Evolutionary conservation across 2,329 filamentous ascomycete species (phyloP).

Genomic region (Botrytis byssoidea): DNA sequence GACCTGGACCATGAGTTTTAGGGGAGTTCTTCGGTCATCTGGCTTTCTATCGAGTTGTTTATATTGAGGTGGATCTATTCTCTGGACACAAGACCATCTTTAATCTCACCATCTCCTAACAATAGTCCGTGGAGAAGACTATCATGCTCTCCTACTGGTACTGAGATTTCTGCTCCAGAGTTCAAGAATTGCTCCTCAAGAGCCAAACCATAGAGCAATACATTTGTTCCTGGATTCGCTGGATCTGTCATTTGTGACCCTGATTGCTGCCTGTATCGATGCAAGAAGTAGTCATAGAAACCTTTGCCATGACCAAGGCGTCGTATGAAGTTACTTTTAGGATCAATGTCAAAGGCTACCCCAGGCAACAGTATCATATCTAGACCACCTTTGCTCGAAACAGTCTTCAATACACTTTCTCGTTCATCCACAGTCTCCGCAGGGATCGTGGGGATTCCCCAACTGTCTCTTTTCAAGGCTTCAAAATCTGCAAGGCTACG

Average conservation of each 20-base stretch:
- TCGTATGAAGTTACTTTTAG: conserved; percentile 54
- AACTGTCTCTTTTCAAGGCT: conserved; percentile 72
- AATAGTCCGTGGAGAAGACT: conserved; percentile 76
- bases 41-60: conserved; percentile 19
- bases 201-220: conserved; percentile 71
- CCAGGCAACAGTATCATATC: conserved; percentile 91
- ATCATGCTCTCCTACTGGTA: conserved; percentile 77
- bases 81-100: conserved; percentile 36
- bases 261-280: conserved; percentile 58
- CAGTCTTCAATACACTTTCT: conserved; percentile 69
- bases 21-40: conserved; percentile 23
- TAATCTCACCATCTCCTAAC: conserved; percentile 65
- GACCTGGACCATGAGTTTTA: conserved; percentile 18
- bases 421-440: conserved; percentile 62
- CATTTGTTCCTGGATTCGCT: conserved; percentile 58
- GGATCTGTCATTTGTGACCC: conserved; percentile 35
- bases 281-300: conserved; percentile 93
- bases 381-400: conserved; percentile 51
- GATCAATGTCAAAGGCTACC: conserved; percentile 78
- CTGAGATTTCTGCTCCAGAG: conserved; percentile 54
- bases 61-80: conserved; percentile 22
- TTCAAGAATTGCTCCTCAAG: conserved; percentile 80
- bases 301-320: conserved; percentile 92
- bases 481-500: conserved; percentile 74
- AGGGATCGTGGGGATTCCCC: conserved; percentile 90